Evolutionary conservation across 2,329 filamentous ascomycete species (phyloP), one percentile per base, ranked within the genome.

Genomic region (Hypoxylon rubiginosum): DNA sequence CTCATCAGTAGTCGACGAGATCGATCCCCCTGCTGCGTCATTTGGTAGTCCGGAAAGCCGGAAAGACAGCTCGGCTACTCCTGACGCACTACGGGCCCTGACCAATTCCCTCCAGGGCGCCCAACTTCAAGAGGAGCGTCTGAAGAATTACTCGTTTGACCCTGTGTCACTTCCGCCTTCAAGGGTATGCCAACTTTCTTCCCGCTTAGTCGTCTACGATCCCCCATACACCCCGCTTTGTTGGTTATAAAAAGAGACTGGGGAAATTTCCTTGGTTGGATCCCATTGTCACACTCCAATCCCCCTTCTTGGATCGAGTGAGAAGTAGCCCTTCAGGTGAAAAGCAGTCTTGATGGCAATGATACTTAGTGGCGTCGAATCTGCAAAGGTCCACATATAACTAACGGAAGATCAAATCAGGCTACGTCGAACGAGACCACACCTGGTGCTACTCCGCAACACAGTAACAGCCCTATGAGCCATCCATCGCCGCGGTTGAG

Each of bases 131-230:
- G 91, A 94, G 73, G 87, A 89, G 62, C 89, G 94, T 69, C 88
- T 97, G 84, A 92, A 91, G 76, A 92, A 94, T 76, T 97, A 93
- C 80, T 90, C 91, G 46, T 98, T 94, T 75, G 94, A 97, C 77
- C 91, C 95, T 34, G 90, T 97, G 69, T 98, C 96, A 36, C 84
- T 98, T 56, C 95, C 96, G 39, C 86, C 88, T 32, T 95, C 93
- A 49, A 88, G 92, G 81, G 93, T 95, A 89, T 80, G 91, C 34
- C 86, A 24, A 62, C 64, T 74, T 79, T 15, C 81, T 76, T 60
- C 45, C 53, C 62, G 54, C 60, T 61, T 28, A 19, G 51, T 45
- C 17, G 8, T 55, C 34, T 55, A 45, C 50, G 19, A 66, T 56
- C 46, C 39, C 39, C 26, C 41, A 15, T 30, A 13, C n/a, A 30